Conservation (phyloP, 179 eudicot genomes). For the Nepenthes alata region DNA sequence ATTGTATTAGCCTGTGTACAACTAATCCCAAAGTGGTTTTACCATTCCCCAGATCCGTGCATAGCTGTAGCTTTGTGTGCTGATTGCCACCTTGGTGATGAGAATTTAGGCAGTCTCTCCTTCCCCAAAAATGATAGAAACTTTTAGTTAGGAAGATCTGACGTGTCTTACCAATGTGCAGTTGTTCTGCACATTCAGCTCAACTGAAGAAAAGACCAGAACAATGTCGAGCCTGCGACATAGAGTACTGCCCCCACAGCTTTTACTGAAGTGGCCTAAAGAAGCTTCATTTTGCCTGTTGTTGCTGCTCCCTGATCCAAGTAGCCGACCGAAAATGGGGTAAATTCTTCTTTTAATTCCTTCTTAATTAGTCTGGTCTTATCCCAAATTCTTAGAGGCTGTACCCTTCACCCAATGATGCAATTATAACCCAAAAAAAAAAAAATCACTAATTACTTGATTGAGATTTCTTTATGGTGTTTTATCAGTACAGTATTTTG, state of each 20-base stretch:
- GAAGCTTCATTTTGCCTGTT: constrained; percentile 98
- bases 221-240: constrained; percentile 86
- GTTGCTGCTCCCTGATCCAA: constrained; percentile 91
- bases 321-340: constrained; percentile 81
- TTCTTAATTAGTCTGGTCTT: background rate
- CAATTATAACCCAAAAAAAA: too few species aligned
- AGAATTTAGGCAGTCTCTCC: too few species aligned
- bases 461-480: too few species aligned
- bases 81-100: constrained; percentile 1
- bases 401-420: too few species aligned
- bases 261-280: constrained; percentile 86
- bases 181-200: constrained; percentile 77
- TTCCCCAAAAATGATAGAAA: background rate
- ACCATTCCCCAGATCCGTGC: too few species aligned
- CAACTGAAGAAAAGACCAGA: constrained; percentile 69
- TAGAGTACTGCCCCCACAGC: constrained; percentile 91
- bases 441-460: too few species aligned
- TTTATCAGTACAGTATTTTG: too few species aligned
- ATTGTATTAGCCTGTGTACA: too few species aligned
- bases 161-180: constrained; percentile 26
- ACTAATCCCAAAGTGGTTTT: too few species aligned
- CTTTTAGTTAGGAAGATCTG: constrained; percentile 9
- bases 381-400: too few species aligned
- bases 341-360: constrained; percentile 12
- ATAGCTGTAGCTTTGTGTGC: background rate